Percentiles rank a stretch among this genome's conserved stretches.
phyloP scores from a whole-genome alignment of 2,329 filamentous ascomycete genomes.

The Calonectria hawksworthii region DNA sequence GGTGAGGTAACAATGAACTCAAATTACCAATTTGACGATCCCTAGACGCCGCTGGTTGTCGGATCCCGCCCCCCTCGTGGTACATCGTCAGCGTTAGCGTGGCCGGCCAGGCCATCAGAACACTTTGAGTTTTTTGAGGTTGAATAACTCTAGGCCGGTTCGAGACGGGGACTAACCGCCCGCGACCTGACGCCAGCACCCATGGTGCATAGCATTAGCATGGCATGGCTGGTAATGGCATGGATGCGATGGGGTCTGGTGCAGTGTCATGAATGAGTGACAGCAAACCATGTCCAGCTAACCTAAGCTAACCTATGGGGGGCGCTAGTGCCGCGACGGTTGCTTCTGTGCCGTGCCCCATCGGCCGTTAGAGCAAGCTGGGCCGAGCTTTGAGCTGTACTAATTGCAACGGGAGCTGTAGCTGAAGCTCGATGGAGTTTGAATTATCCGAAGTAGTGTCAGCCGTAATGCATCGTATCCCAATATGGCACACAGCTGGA shows the following conservation, averaged over 20 bases:
- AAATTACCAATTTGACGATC: constrained; percentile 11
- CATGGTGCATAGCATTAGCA: constrained; percentile 13
- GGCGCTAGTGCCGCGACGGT: constrained; percentile 19
- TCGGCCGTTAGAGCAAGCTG: constrained; percentile 11
- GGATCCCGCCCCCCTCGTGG: constrained; percentile 16
- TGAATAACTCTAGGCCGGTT: constrained; percentile 26
- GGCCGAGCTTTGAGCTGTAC: not conserved
- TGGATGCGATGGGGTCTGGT: not conserved
- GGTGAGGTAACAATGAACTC: constrained; percentile 11
- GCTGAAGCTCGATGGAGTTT: not conserved
- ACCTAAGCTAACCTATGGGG: not conserved
- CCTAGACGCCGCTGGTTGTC: not conserved
- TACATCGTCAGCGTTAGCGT: constrained; percentile 25
- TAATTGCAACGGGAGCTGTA: not conserved
- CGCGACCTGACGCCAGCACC: constrained; percentile 18
- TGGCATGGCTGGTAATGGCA: not conserved
- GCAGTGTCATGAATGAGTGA: constrained; percentile 6
- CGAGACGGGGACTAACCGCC: constrained; percentile 10
- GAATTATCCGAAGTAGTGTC: not conserved
- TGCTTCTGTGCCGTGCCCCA: constrained; percentile 30
- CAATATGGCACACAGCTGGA: not conserved
- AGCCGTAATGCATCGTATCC: constrained; percentile 13
- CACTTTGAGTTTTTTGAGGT: constrained; percentile 29
- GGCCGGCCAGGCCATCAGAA: constrained; percentile 21
- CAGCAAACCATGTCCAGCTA: constrained; percentile 2